Evolutionary conservation across 208 protist species (phyloP).

Genomic region (Trypanosoma melophagium): DNA sequence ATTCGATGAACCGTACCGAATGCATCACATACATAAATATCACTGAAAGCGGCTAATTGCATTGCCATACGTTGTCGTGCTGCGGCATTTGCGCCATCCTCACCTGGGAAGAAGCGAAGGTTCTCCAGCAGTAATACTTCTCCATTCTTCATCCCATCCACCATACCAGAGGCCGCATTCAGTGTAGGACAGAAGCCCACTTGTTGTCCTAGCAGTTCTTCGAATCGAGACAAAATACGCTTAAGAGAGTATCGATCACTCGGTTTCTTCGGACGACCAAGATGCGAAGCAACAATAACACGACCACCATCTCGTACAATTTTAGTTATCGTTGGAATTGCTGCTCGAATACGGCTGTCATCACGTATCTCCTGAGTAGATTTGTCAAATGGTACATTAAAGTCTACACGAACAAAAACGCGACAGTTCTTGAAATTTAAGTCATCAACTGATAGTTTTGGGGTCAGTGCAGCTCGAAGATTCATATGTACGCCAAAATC

Average conservation of each 20-base stretch:
- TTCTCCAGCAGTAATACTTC: conserved; percentile 99
- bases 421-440: conserved; percentile 89
- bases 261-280: conserved; percentile 97
- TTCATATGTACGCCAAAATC: conserved; percentile 90
- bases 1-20: conserved; percentile 99
- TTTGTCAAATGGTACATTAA: conserved; percentile 97
- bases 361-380: conserved; percentile 93
- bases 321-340: conserved; percentile 97
- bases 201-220: conserved; percentile 81
- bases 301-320: conserved; percentile 88
- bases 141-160: conserved; percentile 82
- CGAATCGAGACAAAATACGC: conserved; percentile 89
- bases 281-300: conserved; percentile 96
- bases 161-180: conserved; percentile 45
- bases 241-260: conserved; percentile 90
- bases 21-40: conserved; percentile 99
- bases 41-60: conserved; percentile 92
- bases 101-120: conserved; percentile 99
- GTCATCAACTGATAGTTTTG: conserved; percentile 89
- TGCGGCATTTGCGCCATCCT: conserved; percentile 92
- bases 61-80: conserved; percentile 74
- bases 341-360: conserved; percentile 94
- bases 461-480: conserved; percentile 77
- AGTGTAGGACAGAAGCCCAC: conserved; percentile 66
- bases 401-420: conserved; percentile 97